Evolutionary conservation across 352 stramenopile genomes (phyloP), one percentile per base, ranked within the genome.

Genomic region (Saprolegnia parasitica): DNA sequence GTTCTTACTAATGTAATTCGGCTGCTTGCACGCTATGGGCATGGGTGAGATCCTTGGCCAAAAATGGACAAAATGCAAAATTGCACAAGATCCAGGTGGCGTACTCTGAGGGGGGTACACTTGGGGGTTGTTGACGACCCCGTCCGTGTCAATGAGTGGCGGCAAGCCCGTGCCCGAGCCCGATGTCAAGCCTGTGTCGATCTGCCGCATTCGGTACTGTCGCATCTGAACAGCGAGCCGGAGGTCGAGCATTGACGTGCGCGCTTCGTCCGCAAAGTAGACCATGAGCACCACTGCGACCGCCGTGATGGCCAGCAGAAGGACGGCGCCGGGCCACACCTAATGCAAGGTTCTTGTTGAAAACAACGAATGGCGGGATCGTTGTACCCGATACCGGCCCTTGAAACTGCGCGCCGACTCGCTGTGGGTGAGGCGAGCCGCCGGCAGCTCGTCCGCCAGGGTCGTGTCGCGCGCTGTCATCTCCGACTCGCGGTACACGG

Each of bases 1-100:
- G 39, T 81, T 74, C 70, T 90, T 90, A 72, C 81, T 88, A 49
- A 81, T 70, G 39, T 90, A 89, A 61, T 89, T 79, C 4, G 80
- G 80, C 58, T 88, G 54, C 56, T 84, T 73, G 49, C 81, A 90
- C 50, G 49, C 68, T 72, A 77, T 57, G 55, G 39, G 5, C 9
- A 29, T 21, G n/a, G 13, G 13, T 60, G 18, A 58, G 32, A 58
- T 39, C 5, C 21, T 47, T 56, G n/a, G n/a, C n/a, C n/a, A n/a
- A 10, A 23, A 62, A 16, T 62, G 32, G 40, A 49, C 18, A 5
- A 3, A 58, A 8, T 16, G 26, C 49, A 1, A 56, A 1, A 35
- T n/a, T 32, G 26, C 49, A 56, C 21, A 13, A n/a, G n/a, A n/a
- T 26, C 16, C 74, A 58, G 35, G 56, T 72, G 63, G 77, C 63